Base-by-base conservation (phyloP, 495 filamentous ascomycete species). In the Daldinia bambusicola region DNA sequence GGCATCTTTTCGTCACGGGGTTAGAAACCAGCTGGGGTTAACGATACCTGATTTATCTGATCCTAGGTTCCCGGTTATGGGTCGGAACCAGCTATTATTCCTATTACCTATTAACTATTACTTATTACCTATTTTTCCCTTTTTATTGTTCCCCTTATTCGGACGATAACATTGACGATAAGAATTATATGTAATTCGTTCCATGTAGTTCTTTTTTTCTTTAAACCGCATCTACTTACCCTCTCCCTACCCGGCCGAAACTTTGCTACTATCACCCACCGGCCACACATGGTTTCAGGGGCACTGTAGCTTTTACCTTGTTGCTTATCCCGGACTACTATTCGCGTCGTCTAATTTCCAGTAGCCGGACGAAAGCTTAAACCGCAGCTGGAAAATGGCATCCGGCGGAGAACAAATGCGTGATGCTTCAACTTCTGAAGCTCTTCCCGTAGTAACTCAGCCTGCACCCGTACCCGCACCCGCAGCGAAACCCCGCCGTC, bases 401-500 rank as follows among this genome's bases (percentile, higher is more conserved):
- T 56, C 63, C 37, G 58, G 58, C 37, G 71, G 66, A 18, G 71
- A 63, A 57, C 59, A 58, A 20, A 74, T 70, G 67, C 41, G 26
- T 57, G 67, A 74, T 53, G 63, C 71, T 57, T 71, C 74, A 61
- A 71, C 76, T 58, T 57, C 58, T 31, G 68, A 69, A 3, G 72
- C 57, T 38, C 56, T 68, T 50, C 45, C 72, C 55, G 14, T 43
- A 16, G 69, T 72, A 43, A 34, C 68, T 37, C 48, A 73, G 58
- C 37, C 70, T 34, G 48, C 72, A 55, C 37, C 43, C 43, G 43
- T 9, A 22, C 43, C 62, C 16, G 61, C 74, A 32, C 65, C 74
- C 40, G 59, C 72, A 16, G 66, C 79, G 9, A 81, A 82, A 50
- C 78, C 78, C n/a, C 77, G 76, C 52, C 77, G 80, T 55, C 80